Base-by-base conservation (phyloP, 257 asterid species). In the Solanum bulbocastanum region DNA sequence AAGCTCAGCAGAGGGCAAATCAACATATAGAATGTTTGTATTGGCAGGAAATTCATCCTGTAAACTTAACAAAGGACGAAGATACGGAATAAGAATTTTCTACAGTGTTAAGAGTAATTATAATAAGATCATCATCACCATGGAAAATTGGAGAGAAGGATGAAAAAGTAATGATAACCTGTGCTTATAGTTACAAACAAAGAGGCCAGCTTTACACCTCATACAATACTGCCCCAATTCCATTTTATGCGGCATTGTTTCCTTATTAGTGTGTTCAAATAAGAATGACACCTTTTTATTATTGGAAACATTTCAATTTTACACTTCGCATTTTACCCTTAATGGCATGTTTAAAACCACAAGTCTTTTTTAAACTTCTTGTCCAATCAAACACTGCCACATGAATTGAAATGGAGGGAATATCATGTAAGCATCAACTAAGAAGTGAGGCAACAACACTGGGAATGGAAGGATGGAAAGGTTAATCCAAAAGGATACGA, bases 41-140 rank as follows among this genome's bases (percentile, higher is more conserved):
- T 97, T 97, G 89, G 99, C 98, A 88, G 99, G 99, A 93, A 95
- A 97, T 84, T 95, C 93, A 71, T 90, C 94, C 96, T 92, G 98
- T 94, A 93, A 92, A 89, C 99, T 97, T 91, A 81, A 91, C 87
- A 90, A 86, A 89, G 90, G 86, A 92, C 88, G 85, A 87, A 86
- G 65, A 84, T 90, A 85, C 86, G 87, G 84, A 89, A 86, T 89
- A 87, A 89, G 90, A 87, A 30, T 83, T 65, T 81, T 89, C 87
- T 83, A 83, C 49, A 83, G 85, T 58, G 83, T 87, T 89, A 85
- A 86, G 90, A 42, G 36, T 79, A 86, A 71, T 32, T 44, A 44
- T 20, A 58, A 32, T 82, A 49, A 82, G 27, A 49, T 49, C 44
- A 32, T 49, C 66, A 49, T 49, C 22, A 49, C 68, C 30, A 22